Evolutionary conservation across 306 rosid genomes (phyloP).

Genomic region (Bauhinia variegata): DNA sequence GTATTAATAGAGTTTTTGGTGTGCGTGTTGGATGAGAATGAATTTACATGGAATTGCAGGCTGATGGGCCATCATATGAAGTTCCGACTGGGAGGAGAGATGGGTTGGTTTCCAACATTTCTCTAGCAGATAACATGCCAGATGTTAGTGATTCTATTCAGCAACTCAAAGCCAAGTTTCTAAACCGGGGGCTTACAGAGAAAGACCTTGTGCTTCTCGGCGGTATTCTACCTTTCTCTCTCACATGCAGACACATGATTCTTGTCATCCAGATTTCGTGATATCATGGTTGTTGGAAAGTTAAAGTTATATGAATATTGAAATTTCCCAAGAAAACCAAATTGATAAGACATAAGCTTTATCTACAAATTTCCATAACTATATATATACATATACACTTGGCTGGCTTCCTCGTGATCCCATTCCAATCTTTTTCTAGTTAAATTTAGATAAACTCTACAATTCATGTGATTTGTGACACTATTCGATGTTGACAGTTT

Average conservation of each 20-base stretch:
- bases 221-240: conserved; percentile 46
- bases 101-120: conserved; percentile 60
- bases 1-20: neutral
- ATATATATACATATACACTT: too few relatives aligned
- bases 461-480: too few relatives aligned
- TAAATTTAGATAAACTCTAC: too few relatives aligned
- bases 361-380: too few relatives aligned
- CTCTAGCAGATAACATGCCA: conserved; percentile 70
- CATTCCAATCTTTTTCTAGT: too few relatives aligned
- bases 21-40: neutral
- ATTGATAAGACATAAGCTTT: too few relatives aligned
- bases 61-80: conserved; percentile 66
- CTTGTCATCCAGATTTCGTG: conserved; percentile 60
- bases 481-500: too few relatives aligned
- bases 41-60: conserved; percentile 33
- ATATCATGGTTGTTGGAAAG: conserved; percentile 58
- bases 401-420: too few relatives aligned
- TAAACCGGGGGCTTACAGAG: conserved; percentile 57
- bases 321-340: too few relatives aligned
- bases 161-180: conserved; percentile 65
- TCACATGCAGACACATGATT: conserved; percentile 1
- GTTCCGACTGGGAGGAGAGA: conserved; percentile 84
- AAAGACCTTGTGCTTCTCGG: conserved; percentile 84
- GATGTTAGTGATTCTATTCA: conserved; percentile 74
- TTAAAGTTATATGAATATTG: conserved; percentile 38